Conservation (phyloP, 2,329 filamentous ascomycete species). For the Aspergillus thermomutatus region DNA sequence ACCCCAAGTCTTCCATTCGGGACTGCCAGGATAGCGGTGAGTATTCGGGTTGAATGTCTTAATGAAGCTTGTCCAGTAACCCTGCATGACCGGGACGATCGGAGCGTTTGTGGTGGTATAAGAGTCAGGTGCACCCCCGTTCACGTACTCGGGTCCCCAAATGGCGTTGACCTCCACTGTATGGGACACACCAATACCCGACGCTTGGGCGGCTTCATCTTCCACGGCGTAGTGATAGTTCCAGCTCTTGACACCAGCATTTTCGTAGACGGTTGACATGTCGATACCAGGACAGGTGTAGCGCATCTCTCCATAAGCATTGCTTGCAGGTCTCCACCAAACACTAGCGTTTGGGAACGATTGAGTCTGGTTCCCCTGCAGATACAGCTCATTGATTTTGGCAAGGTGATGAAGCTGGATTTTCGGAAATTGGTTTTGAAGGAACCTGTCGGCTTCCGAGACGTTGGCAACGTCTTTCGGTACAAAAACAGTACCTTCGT, state of each 20-base stretch:
- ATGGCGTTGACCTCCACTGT: conserved; percentile 65
- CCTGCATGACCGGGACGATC: conserved; percentile 61
- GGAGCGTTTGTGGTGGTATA: conserved; percentile 56
- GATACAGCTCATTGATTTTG: conserved; percentile 55
- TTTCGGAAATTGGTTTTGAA: conserved; percentile 57
- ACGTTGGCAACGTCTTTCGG: conserved; percentile 48
- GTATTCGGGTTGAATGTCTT: conserved; percentile 63
- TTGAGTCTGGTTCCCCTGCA: conserved; percentile 43
- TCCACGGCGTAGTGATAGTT: conserved; percentile 69
- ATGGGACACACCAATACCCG: conserved; percentile 64
- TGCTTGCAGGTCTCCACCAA: conserved; percentile 58
- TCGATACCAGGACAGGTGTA: conserved; percentile 63
- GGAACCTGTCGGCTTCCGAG: conserved; percentile 52
- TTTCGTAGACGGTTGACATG: conserved; percentile 45
- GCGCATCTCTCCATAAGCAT: conserved; percentile 62
- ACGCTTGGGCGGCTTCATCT: conserved; percentile 51
- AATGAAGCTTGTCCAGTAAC: conserved; percentile 74
- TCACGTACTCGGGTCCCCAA: conserved; percentile 60
- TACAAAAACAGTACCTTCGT: conserved; percentile 64
- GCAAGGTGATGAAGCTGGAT: conserved; percentile 51
- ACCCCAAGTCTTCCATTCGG: conserved; percentile 51
- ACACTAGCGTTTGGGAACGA: conserved; percentile 49
- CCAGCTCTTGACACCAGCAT: conserved; percentile 47
- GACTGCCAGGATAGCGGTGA: conserved; percentile 44
- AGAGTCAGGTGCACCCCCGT: conserved; percentile 49